Evolutionary conservation across 805 yeast species (phyloP).

Genomic region (Sugiyamaella qingdaonensis): DNA sequence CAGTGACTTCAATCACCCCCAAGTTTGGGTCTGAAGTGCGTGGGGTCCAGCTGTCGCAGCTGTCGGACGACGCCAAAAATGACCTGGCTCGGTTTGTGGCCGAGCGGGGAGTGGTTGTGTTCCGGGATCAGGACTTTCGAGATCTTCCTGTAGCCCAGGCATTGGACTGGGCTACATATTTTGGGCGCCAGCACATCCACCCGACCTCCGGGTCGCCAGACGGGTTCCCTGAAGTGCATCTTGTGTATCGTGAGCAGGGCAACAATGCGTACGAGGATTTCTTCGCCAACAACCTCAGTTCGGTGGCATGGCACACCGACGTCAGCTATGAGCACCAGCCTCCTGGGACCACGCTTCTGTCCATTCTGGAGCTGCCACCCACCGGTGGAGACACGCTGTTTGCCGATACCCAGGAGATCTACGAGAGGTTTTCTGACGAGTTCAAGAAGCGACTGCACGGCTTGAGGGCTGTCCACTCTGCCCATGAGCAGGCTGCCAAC

Average conservation of each 20-base stretch:
- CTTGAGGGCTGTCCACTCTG: conserved; percentile 62
- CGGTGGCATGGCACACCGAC: conserved; percentile 61
- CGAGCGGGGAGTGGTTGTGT: conserved; percentile 67
- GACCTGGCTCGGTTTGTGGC: conserved; percentile 68
- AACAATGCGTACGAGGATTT: conserved; percentile 22
- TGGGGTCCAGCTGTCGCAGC: conserved; percentile 58
- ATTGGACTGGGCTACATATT: conserved; percentile 53
- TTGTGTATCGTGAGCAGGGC: conserved; percentile 49
- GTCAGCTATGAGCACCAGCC: conserved; percentile 71
- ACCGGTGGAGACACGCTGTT: conserved; percentile 75
- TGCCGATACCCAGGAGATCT: conserved; percentile 67
- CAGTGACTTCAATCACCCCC: conserved; percentile 48
- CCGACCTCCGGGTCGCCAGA: conserved; percentile 70
- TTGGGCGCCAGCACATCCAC: conserved; percentile 68
- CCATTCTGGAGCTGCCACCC: conserved; percentile 54
- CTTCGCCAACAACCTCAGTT: conserved; percentile 17
- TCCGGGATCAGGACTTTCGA: conserved; percentile 67
- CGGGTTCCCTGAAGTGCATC: conserved; percentile 54
- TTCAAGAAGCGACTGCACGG: conserved; percentile 55
- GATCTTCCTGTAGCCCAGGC: conserved; percentile 30
- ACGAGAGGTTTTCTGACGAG: conserved; percentile 62
- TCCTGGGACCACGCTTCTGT: conserved; percentile 63
- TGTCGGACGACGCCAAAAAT: conserved; percentile 54
- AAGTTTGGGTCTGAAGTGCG: conserved; percentile 63
- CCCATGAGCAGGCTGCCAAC: conserved; percentile 43